Evolutionary conservation across 129 eudicot genomes (phyloP).

Genomic region (Apium graveolens): DNA sequence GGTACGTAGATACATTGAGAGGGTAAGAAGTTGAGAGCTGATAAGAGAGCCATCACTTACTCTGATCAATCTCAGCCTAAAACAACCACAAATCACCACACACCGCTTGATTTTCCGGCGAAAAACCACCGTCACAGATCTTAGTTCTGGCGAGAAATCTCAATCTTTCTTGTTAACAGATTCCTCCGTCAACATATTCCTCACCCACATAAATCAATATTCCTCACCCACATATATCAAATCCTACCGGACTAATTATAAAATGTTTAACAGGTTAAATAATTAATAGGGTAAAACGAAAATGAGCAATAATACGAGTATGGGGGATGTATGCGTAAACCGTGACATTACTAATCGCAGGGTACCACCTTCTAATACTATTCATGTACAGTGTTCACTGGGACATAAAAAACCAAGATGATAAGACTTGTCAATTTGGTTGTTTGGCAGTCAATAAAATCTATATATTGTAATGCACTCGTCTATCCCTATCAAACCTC

Average conservation of each 20-base stretch:
- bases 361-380: conserved; percentile 1
- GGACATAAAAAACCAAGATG: conserved; percentile 2
- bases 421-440: neutral
- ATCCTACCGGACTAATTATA: too few species aligned
- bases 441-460: neutral
- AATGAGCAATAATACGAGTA: neutral
- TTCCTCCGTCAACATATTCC: too few species aligned
- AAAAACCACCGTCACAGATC: too few species aligned
- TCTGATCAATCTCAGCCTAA: too few species aligned
- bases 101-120: too few species aligned
- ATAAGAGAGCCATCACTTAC: too few species aligned
- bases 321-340: conserved; percentile 4
- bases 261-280: neutral
- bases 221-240: neutral
- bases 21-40: too few species aligned
- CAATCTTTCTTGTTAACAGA: too few species aligned
- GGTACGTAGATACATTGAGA: too few species aligned
- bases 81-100: too few species aligned
- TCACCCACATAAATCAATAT: too few species aligned
- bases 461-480: neutral
- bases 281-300: neutral
- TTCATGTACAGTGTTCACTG: neutral
- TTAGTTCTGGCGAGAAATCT: too few species aligned
- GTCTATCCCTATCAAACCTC: neutral
- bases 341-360: conserved; percentile 1